Evolutionary conservation across 75 land plant genomes (phyloP).

Genomic region (Cupressus sempervirens): DNA sequence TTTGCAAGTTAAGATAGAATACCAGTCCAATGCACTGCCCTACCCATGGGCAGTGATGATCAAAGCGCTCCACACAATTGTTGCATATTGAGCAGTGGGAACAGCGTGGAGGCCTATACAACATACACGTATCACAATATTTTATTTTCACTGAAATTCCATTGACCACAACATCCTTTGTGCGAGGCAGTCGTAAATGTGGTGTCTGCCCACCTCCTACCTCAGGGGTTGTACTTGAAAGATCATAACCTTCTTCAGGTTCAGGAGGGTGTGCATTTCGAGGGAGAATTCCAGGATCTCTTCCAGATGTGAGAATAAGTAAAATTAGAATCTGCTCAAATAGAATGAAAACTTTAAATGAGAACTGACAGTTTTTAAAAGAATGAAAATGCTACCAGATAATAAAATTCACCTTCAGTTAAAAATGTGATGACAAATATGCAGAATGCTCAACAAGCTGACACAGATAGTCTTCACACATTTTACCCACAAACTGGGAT

Average conservation of each 20-base stretch:
- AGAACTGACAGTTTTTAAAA: neutral
- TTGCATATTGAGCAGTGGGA: conserved; percentile 82
- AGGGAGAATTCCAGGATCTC: conserved; percentile 91
- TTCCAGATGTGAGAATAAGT: conserved; percentile 75
- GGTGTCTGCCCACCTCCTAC: conserved; percentile 63
- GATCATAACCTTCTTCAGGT: conserved; percentile 49
- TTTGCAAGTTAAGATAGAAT: neutral
- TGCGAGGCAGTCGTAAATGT: conserved; percentile 56
- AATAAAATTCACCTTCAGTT: neutral
- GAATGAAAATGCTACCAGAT: neutral
- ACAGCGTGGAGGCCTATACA: conserved; percentile 80
- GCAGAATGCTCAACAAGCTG: neutral
- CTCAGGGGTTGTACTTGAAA: conserved; percentile 27
- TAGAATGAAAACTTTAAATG: neutral
- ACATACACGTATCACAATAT: conserved; percentile 97
- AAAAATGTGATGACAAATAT: neutral
- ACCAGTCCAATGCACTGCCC: conserved; percentile 84
- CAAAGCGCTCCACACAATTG: conserved; percentile 72
- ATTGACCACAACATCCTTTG: conserved; percentile 81
- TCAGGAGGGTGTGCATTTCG: conserved; percentile 80
- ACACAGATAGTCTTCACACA: neutral
- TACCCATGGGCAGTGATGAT: conserved; percentile 86
- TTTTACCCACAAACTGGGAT: neutral
- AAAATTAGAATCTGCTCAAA: conserved; percentile 44
- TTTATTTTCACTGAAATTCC: conserved; percentile 68